Evolutionary conservation across 441 rosid genomes (phyloP), one percentile per base, ranked within the genome.

Genomic region (Flueggea neowawraea): DNA sequence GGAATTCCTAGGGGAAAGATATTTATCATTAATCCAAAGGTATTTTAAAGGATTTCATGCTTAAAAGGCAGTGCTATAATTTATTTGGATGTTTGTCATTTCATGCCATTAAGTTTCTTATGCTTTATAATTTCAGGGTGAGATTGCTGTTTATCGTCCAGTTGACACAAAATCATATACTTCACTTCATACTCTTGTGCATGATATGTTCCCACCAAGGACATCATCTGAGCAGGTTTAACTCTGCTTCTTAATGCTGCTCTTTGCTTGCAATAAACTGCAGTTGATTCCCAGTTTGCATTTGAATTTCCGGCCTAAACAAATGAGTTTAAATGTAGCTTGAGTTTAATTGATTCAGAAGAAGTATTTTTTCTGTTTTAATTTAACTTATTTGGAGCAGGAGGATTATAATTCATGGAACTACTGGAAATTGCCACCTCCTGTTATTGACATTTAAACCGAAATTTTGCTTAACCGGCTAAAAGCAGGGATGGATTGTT

Each of bases 1-100:
- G 99, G 98, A 64, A 90, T 95, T 64, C 98, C 99, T 0, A 90
- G 72, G 54, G 98, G 98, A 57, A 95, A 95, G 72, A 87, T 95
- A 70, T 91, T 95, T 80, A 91, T 74, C 57, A 95, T 95, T 55
- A 95, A 95, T 75, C 96, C 99, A 54, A 91, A 90, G 98, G 99
- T 95, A 87, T 31, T 32, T 69, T 33, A 58, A 39, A 33, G 51
- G 11, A 50, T 50, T 63, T 32, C 10, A 60, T 36, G 62, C 67
- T 48, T 51, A 15, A 54, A 45, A 62, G 60, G 49, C 22, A 15
- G 39, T 16, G 12, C 11, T 28, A 45, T 7, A 12, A 16, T 28
- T 43, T n/a, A 47, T 43, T 33, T 41, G 41, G 10, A 60, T 39
- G 33, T 57, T 15, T 65, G 47, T 57, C 3, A 14, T 56, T 10